Conservation (phyloP, 2,329 filamentous ascomycete genomes). For the Cercospora sojina region DNA sequence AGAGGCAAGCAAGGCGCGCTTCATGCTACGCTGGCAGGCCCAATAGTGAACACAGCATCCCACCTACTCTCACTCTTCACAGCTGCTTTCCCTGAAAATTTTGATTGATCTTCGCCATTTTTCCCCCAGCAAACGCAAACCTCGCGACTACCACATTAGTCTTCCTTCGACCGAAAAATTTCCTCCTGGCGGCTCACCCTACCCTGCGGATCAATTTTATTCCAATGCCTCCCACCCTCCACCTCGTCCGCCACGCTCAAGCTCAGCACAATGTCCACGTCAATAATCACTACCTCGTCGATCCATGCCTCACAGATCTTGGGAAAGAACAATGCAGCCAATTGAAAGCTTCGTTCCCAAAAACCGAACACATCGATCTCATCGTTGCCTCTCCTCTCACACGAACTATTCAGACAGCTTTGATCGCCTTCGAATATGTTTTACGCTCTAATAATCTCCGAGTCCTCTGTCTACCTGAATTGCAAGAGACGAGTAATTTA, state of each 20-base stretch:
- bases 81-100: background rate
- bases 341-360: conserved; percentile 63
- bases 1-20: background rate
- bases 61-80: background rate
- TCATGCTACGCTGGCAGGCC: background rate
- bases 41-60: background rate
- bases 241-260: conserved; percentile 69
- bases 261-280: conserved; percentile 76
- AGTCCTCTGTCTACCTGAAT: conserved; percentile 67
- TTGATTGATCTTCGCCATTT: background rate
- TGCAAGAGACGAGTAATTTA: conserved; percentile 74
- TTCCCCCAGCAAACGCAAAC: background rate
- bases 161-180: background rate
- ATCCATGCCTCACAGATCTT: conserved; percentile 74
- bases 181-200: background rate
- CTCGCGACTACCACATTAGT: background rate
- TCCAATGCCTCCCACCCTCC: conserved; percentile 47
- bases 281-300: conserved; percentile 70
- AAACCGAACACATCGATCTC: conserved; percentile 64
- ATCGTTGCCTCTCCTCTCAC: conserved; percentile 77
- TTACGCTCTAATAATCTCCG: conserved; percentile 49
- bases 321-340: conserved; percentile 71
- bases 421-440: conserved; percentile 64
- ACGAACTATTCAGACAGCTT: conserved; percentile 75
- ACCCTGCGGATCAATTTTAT: background rate